Base-by-base conservation (phyloP, 768 basidiomycete genomes). In the Neoboletus brunneissimus region DNA sequence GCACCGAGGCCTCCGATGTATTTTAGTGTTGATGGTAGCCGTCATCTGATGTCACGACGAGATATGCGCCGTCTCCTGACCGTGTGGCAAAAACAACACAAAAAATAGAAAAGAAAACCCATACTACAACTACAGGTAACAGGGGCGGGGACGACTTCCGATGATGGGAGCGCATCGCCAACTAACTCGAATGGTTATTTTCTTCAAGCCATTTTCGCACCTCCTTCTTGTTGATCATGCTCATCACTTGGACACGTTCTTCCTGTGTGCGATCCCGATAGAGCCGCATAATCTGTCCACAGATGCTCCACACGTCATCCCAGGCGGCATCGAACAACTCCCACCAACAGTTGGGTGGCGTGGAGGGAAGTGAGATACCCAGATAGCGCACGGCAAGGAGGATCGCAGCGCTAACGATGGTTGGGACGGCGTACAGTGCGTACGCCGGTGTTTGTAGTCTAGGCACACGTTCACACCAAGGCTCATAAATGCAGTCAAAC, bases 391-490 rank as follows among this genome's bases (percentile, higher is more conserved):
- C 80, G 3, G 91, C 79, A 46, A 98, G 84, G 50, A 94, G 78
- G 57, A 99, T 97, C 3, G 91, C 85, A 0, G 93, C 88, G 68
- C 91, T 86, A 34, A 97, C 94, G 38, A 99, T 89, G 6, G 89
- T 90, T 0, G 92, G 88, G 4, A 95, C 84, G 13, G 93, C 86
- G 66, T 96, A 95, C 16, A 94, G 70, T 0, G 92, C 89, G 67
- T 96, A 97, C 0, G 94, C 88, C 0, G 94, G 91, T 0, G 97
- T 96, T 75, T 97, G 95, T 23, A 97, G 78, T 32, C 96, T 98
- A 62, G n/a, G 37, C 32, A 16, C 34, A 50, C 38, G 38, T 27
- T 55, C 51, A 32, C 45, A 51, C 59, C 32, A 42, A 31, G 23
- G 37, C 12, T 7, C 23, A 2, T 10, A 31, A 38, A 11, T 7